Conservation (phyloP, 1,284 basidiomycete genomes). For the Moesziomyces parantarcticus region DNA sequence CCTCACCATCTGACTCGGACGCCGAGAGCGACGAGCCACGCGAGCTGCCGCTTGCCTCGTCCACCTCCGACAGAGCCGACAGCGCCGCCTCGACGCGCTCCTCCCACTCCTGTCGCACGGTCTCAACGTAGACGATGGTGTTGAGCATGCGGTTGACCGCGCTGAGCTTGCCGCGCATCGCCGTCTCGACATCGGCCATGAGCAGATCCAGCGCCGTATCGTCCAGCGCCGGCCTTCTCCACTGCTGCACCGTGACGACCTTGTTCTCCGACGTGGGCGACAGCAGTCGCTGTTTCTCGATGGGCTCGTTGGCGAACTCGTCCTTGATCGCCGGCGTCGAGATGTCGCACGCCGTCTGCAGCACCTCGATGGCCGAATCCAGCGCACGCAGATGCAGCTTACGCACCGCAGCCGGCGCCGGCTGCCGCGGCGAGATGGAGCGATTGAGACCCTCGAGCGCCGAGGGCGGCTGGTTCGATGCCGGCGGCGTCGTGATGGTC, state of each 20-base stretch:
- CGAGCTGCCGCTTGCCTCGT: constrained; percentile 34
- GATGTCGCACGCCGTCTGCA: constrained; percentile 82
- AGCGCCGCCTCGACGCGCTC: constrained; percentile 80
- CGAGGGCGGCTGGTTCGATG: constrained; percentile 65
- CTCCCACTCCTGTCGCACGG: constrained; percentile 97
- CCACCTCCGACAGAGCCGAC: constrained; percentile 69
- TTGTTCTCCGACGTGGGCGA: constrained; percentile 71
- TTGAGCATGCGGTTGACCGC: constrained; percentile 96
- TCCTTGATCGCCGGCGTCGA: constrained; percentile 89
- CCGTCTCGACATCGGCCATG: constrained; percentile 83
- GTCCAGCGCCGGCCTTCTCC: constrained; percentile 66
- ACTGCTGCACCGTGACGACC: constrained; percentile 56
- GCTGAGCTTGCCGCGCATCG: constrained; percentile 92
- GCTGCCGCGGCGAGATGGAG: constrained; percentile 53
- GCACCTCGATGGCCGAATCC: constrained; percentile 84
- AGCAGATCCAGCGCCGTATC: constrained; percentile 85
- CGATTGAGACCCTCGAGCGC: constrained; percentile 62
- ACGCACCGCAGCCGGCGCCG: constrained; percentile 50
- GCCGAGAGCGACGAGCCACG: constrained; percentile 28
- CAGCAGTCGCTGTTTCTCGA: constrained; percentile 89
- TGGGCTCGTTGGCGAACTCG: constrained; percentile 78
- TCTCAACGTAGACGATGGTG: constrained; percentile 95
- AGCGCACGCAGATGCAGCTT: constrained; percentile 75
- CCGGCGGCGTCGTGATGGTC: constrained; percentile 71
- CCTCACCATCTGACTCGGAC: constrained; percentile 60